Evolutionary conservation across 257 asterid genomes (phyloP).

Genomic region (Penstemon barbatus): DNA sequence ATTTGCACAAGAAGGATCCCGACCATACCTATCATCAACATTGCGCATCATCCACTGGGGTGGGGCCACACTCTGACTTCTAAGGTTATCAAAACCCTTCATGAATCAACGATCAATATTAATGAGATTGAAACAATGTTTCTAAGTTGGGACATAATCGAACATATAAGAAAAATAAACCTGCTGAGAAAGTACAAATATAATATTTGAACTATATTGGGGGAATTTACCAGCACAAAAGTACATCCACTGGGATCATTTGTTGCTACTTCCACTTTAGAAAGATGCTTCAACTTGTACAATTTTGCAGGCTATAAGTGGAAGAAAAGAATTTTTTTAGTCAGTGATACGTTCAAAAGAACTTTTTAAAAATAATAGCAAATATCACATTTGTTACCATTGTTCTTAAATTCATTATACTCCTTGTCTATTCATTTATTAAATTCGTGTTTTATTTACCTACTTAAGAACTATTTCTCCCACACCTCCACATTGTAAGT

Average conservation of each 20-base stretch:
- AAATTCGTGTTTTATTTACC: too few species aligned
- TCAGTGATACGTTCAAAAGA: constrained; percentile 24
- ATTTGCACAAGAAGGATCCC: constrained; percentile 1
- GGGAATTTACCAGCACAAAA: constrained; percentile 71
- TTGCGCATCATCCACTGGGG: constrained; percentile 99
- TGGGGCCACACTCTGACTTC: constrained; percentile 93
- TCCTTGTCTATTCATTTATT: too few species aligned
- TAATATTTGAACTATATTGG: background rate
- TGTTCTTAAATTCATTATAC: background rate
- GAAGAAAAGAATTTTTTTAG: constrained; percentile 25
- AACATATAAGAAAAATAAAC: constrained; percentile 16
- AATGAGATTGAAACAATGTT: constrained; percentile 26
- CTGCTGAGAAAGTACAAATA: constrained; percentile 7
- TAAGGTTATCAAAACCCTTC: constrained; percentile 95
- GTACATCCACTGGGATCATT: constrained; percentile 99
- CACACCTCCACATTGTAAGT: too few species aligned
- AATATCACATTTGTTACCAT: background rate
- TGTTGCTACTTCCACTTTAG: constrained; percentile 87
- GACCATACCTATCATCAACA: constrained; percentile 78
- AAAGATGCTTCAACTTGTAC: constrained; percentile 94
- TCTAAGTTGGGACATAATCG: constrained; percentile 7
- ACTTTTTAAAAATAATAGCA: background rate
- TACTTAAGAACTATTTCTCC: too few species aligned
- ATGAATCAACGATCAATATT: constrained; percentile 30
- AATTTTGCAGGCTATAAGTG: constrained; percentile 71